Percentiles rank a stretch among this genome's conserved stretches.
Conservation (phyloP, 1,139 yeast genomes). For the Taiozyma onychis region DNA sequence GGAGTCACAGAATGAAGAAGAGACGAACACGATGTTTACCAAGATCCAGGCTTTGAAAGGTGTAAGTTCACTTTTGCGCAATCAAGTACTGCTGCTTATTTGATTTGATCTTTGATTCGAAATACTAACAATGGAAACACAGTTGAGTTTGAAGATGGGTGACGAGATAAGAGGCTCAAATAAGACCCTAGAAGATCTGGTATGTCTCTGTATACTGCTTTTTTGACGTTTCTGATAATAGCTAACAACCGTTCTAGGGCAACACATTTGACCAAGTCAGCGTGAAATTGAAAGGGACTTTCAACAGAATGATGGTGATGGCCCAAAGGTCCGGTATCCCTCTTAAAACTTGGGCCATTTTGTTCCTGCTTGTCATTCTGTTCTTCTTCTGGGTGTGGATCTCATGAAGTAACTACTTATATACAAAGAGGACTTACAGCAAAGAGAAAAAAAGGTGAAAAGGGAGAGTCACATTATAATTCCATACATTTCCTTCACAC, state of each 20-base stretch:
- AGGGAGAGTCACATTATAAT: neutral
- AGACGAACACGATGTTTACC: constrained; percentile 61
- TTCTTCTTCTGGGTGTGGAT: constrained; percentile 78
- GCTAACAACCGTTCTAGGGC: constrained; percentile 24
- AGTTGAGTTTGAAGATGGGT: constrained; percentile 71
- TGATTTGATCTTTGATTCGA: neutral
- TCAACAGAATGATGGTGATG: constrained; percentile 71
- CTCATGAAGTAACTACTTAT: neutral
- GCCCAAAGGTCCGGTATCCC: constrained; percentile 78
- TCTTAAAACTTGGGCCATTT: constrained; percentile 69
- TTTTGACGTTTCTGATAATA: neutral
- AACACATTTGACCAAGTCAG: constrained; percentile 42
- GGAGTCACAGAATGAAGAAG: constrained; percentile 85
- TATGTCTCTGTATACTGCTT: constrained; percentile 22
- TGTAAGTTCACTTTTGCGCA: constrained; percentile 15
- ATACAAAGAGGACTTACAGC: neutral
- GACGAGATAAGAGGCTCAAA: constrained; percentile 76
- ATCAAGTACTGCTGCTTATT: neutral
- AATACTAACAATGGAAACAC: neutral
- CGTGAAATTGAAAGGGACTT: constrained; percentile 41
- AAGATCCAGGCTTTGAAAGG: constrained; percentile 69
- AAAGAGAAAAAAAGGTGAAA: neutral
- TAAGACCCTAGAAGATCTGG: constrained; percentile 51
- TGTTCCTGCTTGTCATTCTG: constrained; percentile 55
- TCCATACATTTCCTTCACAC: neutral